Base-by-base conservation (phyloP, 106 monocot genomes). In the Platanthera guangdongensis region DNA sequence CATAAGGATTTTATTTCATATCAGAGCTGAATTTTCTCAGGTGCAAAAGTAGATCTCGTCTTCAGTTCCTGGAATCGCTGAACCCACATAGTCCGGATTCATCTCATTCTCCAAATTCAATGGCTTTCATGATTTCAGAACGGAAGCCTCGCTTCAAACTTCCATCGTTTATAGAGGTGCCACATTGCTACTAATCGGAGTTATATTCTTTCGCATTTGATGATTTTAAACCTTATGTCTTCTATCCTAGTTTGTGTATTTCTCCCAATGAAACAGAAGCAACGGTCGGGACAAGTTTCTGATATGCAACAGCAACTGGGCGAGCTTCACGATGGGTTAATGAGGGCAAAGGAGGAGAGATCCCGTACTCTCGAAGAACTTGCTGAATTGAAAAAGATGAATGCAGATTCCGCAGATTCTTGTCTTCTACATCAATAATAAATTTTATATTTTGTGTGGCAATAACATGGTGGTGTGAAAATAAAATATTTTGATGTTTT, bases 321-420 rank as follows among this genome's bases (percentile, higher is more conserved):
- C 6, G 67, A 83, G 76, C 84, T 92, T 50, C 84, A 81, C 32
- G 92, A 89, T 22, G 92, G 89, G 68, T 72, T 92, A 70, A 82
- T 70, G 80, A 86, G 63, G 74, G 80, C 80, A 32, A 82, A 49
- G 75, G 86, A 88, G 50, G 91, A 91, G 80, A 86, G 75, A 50
- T 47, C 73, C 9, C 71, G 70, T 48, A 79, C 77, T 9, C 18
- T 79, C 10, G 82, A 85, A 72, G 88, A 92, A 77, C 86, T 84
- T 48, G 49, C 55, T 3, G 84, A 84, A 50, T 6, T 75, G 51
- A 89, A 82, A 81, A 86, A 71, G 48, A 10, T 51, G 19, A 51
- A 51, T 9, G 72, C 6, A 51, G 72, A 51, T 46, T 21, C 49
- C 60, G 60, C 60, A 16, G n/a, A 16, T n/a, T n/a, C n/a, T n/a